These are phyloP conservation scores for Skeletonema tropicum DNA, from an alignment of 108 stramenopile genomes.

Conservation along the genomic window DNA sequence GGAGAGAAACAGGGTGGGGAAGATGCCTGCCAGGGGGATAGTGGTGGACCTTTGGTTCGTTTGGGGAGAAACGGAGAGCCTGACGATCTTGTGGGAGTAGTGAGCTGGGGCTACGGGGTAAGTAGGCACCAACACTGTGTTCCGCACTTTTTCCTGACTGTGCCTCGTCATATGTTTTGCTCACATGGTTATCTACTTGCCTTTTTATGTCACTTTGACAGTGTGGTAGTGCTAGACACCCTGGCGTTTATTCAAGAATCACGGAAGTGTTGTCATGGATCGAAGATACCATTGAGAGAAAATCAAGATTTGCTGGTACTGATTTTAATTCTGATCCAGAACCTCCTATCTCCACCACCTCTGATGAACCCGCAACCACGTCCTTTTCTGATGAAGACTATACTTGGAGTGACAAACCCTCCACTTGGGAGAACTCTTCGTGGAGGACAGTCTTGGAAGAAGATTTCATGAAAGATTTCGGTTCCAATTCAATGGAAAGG, in stretches of 20 bases:
- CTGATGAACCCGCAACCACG: neutral
- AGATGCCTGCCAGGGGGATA: conserved; percentile 67
- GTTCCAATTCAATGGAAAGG: neutral
- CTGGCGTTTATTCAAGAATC: conserved; percentile 34
- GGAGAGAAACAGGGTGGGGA: conserved; percentile 22
- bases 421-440: neutral
- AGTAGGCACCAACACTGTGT: neutral
- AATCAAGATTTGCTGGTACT: neutral
- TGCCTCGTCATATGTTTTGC: neutral
- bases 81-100: conserved; percentile 30
- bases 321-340: neutral
- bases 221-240: conserved; percentile 8
- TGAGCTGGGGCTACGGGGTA: conserved; percentile 28
- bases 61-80: neutral
- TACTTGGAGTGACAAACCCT: neutral
- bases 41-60: conserved; percentile 12
- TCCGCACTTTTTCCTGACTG: neutral
- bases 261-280: conserved; percentile 14
- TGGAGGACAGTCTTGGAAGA: conserved; percentile 12
- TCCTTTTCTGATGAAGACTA: neutral
- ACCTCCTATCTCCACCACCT: neutral
- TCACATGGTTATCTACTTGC: neutral
- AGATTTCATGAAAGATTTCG: conserved; percentile 14
- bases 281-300: conserved; percentile 3
- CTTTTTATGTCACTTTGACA: neutral